phyloP scores from a whole-genome alignment of 345 rosid genomes.

The Fremontodendron californicum region DNA sequence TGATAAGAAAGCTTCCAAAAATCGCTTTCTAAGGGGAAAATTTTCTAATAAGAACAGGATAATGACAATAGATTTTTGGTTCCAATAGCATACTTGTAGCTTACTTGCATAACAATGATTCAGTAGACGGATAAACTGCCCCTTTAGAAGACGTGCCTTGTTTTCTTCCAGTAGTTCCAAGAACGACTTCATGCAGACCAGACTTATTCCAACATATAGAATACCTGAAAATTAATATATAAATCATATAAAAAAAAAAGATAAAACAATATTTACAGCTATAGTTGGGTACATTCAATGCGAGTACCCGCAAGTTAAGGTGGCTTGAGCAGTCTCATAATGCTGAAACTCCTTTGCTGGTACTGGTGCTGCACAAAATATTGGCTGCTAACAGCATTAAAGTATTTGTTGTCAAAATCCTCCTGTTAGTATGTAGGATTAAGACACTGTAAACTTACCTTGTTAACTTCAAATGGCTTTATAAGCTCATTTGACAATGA shows the following conservation, averaged over 20 bases:
- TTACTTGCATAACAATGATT: slow-evolving; percentile 88
- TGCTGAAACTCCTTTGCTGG: slow-evolving; percentile 85
- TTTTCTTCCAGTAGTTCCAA: slow-evolving; percentile 91
- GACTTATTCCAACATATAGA: slow-evolving; percentile 85
- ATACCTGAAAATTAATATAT: slow-evolving; percentile 47
- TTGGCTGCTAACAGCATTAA: slow-evolving; percentile 51
- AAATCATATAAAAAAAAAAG: slow-evolving; percentile 15
- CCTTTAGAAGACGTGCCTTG: slow-evolving; percentile 93
- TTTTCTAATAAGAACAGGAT: not conserved
- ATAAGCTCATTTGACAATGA: slow-evolving; percentile 39
- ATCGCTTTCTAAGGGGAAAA: slow-evolving; percentile 40
- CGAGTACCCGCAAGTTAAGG: slow-evolving; percentile 84
- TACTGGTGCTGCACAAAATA: slow-evolving; percentile 56
- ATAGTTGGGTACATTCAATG: not conserved
- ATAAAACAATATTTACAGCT: slow-evolving; percentile 4
- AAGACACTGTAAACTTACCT: slow-evolving; percentile 42
- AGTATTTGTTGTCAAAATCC: slow-evolving; percentile 14
- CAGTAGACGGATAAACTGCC: slow-evolving; percentile 69
- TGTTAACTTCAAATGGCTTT: slow-evolving; percentile 47
- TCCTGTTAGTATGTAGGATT: slow-evolving; percentile 3
- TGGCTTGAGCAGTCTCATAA: slow-evolving; percentile 68
- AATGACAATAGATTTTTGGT: not conserved
- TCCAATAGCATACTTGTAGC: slow-evolving; percentile 19
- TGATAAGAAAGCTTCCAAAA: slow-evolving; percentile 54
- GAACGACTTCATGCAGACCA: slow-evolving; percentile 85